phyloP scores from a whole-genome alignment of 1,284 basidiomycete species.

The Ceratobasidium sp. region DNA sequence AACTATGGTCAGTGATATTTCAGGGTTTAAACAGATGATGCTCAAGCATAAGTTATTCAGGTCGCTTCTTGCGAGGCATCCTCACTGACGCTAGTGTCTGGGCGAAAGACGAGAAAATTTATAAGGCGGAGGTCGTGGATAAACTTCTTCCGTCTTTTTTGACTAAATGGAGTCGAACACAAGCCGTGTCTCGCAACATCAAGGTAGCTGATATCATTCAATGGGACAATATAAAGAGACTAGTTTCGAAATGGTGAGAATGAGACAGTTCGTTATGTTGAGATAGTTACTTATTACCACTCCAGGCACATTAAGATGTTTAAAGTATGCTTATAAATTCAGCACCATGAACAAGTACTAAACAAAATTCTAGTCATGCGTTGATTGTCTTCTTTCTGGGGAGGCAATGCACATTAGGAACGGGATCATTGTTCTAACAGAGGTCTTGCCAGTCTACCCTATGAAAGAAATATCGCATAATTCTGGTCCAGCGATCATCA shows the following conservation, averaged over 20 bases:
- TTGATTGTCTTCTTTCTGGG: constrained; percentile 56
- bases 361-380: constrained; percentile 44
- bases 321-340: constrained; percentile 48
- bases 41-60: constrained; percentile 54
- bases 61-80: constrained; percentile 84
- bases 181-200: background rate
- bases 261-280: constrained; percentile 58
- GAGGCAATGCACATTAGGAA: constrained; percentile 98
- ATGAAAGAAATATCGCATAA: constrained; percentile 66
- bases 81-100: constrained; percentile 80
- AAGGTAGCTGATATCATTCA: constrained; percentile 61
- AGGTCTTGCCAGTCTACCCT: constrained; percentile 89
- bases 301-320: constrained; percentile 42
- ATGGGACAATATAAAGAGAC: constrained; percentile 67
- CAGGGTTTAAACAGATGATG: background rate
- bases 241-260: constrained; percentile 85
- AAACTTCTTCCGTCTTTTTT: constrained; percentile 49
- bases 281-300: background rate
- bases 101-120: constrained; percentile 74
- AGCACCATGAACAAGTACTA: constrained; percentile 41
- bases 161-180: constrained; percentile 23
- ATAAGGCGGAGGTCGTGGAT: constrained; percentile 71
- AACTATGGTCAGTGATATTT: constrained; percentile 79
- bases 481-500: constrained; percentile 68
- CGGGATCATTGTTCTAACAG: constrained; percentile 87